A percentile compares a stretch with the other conserved stretches of the same genome.
These are phyloP conservation scores for Leishmania martiniquensis DNA, from an alignment of 208 protist genomes.

Conservation along the genomic window DNA sequence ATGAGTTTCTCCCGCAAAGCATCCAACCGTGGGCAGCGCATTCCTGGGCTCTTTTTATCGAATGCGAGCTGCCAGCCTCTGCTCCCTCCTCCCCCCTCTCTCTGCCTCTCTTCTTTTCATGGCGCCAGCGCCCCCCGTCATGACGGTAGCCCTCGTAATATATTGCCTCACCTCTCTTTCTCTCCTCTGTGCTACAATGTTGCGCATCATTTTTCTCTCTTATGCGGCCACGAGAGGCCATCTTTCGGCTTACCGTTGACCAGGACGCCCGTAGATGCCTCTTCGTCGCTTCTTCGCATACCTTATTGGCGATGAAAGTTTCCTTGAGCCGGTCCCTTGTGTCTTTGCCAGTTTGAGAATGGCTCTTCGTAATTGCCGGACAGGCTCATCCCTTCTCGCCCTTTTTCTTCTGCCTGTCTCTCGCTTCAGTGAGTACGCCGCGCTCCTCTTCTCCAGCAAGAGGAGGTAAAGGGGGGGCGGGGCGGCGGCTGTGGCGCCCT, in stretches of 20 bases:
- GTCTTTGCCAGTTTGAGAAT: not conserved
- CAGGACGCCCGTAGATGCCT: too few relatives aligned
- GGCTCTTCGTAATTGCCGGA: not conserved
- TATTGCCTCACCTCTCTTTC: too few relatives aligned
- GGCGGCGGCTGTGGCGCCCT: too few relatives aligned
- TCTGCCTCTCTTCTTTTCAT: too few relatives aligned
- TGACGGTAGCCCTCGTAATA: not conserved
- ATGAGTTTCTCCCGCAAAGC: not conserved
- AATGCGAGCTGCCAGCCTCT: not conserved
- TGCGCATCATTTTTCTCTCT: not conserved
- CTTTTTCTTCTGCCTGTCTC: not conserved
- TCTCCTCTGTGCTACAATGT: not conserved
- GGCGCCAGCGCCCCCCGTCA: not conserved
- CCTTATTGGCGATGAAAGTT: not conserved
- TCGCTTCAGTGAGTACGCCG: not conserved
- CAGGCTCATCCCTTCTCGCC: not conserved
- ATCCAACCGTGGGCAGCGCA: not conserved
- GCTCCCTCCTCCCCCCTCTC: not conserved
- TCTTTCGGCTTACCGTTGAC: not conserved
- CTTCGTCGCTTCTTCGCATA: not conserved
- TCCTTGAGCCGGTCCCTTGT: not conserved
- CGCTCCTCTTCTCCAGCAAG: not conserved
- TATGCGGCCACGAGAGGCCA: not conserved
- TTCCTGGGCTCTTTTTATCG: constrained; percentile 34
- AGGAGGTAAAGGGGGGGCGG: too few relatives aligned